Evolutionary conservation across 768 basidiomycete genomes (phyloP).

Genomic region (Gloeopeniophorella convolvens): DNA sequence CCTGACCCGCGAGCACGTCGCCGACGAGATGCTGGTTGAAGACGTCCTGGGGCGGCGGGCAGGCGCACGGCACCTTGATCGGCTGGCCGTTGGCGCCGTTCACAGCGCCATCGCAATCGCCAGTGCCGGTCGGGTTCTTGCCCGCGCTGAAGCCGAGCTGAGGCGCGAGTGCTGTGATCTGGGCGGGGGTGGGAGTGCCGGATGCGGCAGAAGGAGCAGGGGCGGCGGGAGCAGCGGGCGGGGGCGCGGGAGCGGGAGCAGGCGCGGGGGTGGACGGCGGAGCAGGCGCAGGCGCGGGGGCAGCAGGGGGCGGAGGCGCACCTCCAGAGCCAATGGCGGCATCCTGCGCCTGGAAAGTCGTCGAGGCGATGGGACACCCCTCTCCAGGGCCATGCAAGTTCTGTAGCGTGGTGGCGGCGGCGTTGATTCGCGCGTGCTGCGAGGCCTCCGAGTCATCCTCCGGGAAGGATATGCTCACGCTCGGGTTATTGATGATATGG

Average conservation of each 20-base stretch:
- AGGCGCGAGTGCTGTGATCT: conserved; percentile 22
- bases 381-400: conserved; percentile 61
- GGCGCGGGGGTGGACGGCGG: too few species aligned
- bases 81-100: conserved; percentile 29
- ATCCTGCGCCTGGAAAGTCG: conserved; percentile 43
- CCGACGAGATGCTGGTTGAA: conserved; percentile 26
- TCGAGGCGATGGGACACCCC: conserved; percentile 60
- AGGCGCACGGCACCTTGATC: conserved; percentile 37
- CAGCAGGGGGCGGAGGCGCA: neutral
- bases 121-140: conserved; percentile 24
- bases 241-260: neutral
- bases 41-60: conserved; percentile 31
- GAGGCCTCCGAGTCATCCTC: conserved; percentile 34
- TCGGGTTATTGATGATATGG: conserved; percentile 9
- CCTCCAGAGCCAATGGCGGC: conserved; percentile 16
- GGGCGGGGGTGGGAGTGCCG: neutral
- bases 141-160: conserved; percentile 24
- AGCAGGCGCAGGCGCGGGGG: neutral
- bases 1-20: conserved; percentile 25
- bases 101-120: conserved; percentile 24
- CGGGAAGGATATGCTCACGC: conserved; percentile 35
- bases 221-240: neutral
- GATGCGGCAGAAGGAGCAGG: neutral
- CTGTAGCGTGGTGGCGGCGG: conserved; percentile 60
- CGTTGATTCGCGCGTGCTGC: conserved; percentile 41